These are phyloP conservation scores for Leccinum proliferum DNA, from an alignment of 1,284 basidiomycete species.

Conservation along the genomic window DNA sequence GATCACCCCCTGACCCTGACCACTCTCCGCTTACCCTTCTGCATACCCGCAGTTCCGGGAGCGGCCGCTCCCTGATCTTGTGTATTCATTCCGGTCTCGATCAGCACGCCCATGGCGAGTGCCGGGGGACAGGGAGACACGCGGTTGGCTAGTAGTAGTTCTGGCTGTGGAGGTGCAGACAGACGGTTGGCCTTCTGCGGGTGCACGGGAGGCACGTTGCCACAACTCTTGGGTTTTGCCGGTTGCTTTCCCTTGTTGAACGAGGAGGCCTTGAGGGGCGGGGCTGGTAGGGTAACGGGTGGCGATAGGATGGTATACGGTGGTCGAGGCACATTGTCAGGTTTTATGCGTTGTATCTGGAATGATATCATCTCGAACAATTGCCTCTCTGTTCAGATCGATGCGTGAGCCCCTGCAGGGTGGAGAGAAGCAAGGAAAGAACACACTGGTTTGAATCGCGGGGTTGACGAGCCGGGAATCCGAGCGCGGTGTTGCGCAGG, in stretches of 20 bases:
- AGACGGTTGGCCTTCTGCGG: conserved; percentile 27
- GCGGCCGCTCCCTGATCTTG: conserved; percentile 39
- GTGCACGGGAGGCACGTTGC: conserved; percentile 20
- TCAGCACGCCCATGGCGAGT: conserved; percentile 63
- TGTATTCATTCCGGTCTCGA: conserved; percentile 71
- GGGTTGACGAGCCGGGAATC: conserved; percentile 51
- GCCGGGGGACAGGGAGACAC: conserved; percentile 67
- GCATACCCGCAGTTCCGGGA: conserved; percentile 35
- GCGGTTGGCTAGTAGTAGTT: conserved; percentile 47
- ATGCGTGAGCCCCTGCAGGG: background rate
- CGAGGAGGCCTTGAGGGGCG: conserved; percentile 25
- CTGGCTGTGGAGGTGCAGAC: conserved; percentile 50
- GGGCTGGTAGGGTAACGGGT: conserved; percentile 15
- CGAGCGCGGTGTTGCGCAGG: no score
- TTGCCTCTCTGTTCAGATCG: conserved; percentile 56
- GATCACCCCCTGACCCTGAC: conserved; percentile 62
- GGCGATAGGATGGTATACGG: conserved; percentile 41
- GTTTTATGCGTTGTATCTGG: conserved; percentile 72
- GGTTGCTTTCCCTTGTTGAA: conserved; percentile 40
- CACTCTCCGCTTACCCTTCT: conserved; percentile 76
- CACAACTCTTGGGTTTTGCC: conserved; percentile 34
- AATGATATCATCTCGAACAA: conserved; percentile 42
- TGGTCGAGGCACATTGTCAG: conserved; percentile 64
- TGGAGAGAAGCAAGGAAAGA: background rate
- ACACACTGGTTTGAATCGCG: conserved; percentile 76